phyloP scores from a whole-genome alignment of 345 rosid species.

The Populus euphratica region DNA sequence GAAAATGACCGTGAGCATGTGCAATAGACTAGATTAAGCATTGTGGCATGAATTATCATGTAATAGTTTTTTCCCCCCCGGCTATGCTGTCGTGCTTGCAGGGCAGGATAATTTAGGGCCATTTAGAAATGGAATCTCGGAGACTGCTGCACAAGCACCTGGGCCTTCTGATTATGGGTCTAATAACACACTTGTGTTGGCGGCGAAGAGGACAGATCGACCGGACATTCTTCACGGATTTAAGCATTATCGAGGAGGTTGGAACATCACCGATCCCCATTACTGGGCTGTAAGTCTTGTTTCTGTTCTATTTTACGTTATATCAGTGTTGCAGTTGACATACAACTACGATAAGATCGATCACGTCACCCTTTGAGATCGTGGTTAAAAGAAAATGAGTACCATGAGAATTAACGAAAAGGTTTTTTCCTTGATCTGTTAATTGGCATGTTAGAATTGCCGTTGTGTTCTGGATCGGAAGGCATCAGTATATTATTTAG shows the following conservation, averaged over 20 bases:
- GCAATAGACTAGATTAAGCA: too few relatives aligned
- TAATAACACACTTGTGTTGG: constrained; percentile 53
- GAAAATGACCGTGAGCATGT: not conserved
- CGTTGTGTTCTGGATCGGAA: too few relatives aligned
- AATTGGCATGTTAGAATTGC: too few relatives aligned
- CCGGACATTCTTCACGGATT: constrained; percentile 77
- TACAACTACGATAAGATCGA: too few relatives aligned
- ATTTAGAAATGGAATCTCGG: constrained; percentile 51
- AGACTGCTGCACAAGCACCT: constrained; percentile 42
- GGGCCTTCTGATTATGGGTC: constrained; percentile 42
- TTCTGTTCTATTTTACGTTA: not conserved
- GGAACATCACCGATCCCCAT: constrained; percentile 80
- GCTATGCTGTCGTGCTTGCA: constrained; percentile 2
- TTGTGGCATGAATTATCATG: not conserved
- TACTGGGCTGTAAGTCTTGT: constrained; percentile 83
- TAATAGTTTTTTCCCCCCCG: not conserved
- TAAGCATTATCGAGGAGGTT: constrained; percentile 67
- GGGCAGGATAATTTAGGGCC: constrained; percentile 27
- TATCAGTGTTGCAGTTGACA: not conserved
- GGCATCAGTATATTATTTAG: too few relatives aligned
- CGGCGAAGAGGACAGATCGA: constrained; percentile 72
- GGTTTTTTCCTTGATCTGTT: too few relatives aligned
- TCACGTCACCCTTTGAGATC: too few relatives aligned
- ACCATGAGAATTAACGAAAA: too few relatives aligned
- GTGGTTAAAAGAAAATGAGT: too few relatives aligned